phyloP scores from a whole-genome alignment of 176 grass and related monocot species.

The Echinochloa phyllopogon region DNA sequence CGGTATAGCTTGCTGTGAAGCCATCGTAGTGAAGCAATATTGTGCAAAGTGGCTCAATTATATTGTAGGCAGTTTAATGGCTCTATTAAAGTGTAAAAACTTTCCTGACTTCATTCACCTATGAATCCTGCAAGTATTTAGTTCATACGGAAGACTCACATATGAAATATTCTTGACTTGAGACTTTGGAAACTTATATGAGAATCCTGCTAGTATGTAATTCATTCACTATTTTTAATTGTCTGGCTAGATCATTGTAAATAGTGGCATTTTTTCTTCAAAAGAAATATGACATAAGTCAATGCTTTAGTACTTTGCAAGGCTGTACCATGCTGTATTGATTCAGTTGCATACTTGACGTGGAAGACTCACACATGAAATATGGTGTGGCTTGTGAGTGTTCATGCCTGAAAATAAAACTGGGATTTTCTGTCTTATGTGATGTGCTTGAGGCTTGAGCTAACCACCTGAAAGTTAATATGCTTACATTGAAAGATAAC shows the following conservation, averaged over 20 bases:
- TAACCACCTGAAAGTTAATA: background rate
- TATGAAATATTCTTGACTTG: background rate
- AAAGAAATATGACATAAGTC: background rate
- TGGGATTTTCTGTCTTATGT: background rate
- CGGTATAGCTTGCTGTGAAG: background rate
- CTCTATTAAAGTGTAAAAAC: background rate
- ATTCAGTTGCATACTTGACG: background rate
- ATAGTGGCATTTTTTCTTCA: background rate
- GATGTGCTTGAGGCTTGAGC: background rate
- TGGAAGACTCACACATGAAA: background rate
- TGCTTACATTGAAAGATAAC: background rate
- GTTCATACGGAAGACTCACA: background rate
- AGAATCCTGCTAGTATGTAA: background rate
- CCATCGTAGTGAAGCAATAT: background rate
- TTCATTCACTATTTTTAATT: background rate
- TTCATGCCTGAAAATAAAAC: background rate
- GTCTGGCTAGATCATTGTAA: background rate
- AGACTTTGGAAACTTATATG: background rate
- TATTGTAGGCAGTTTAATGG: background rate
- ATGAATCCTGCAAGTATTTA: background rate
- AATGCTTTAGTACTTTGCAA: background rate
- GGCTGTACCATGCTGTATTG: background rate
- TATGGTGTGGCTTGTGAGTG: background rate
- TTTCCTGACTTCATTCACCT: background rate
- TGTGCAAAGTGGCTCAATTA: background rate